phyloP scores from a whole-genome alignment of 2,329 filamentous ascomycete genomes.

The Xylaria sp. region DNA sequence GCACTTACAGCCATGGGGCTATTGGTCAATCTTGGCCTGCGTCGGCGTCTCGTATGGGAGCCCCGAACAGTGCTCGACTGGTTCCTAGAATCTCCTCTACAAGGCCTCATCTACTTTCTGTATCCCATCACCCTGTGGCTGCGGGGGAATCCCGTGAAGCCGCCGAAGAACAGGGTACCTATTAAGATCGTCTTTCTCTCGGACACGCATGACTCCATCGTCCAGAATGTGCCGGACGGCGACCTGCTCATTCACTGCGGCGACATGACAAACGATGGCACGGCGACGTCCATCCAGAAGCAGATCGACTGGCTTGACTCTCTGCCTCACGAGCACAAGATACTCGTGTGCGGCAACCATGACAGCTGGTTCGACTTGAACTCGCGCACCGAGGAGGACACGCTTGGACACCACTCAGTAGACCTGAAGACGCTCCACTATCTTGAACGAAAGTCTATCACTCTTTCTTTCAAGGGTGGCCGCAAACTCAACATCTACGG shows the following conservation, averaged over 20 bases:
- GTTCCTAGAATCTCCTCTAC: constrained; percentile 74
- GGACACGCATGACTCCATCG: constrained; percentile 80
- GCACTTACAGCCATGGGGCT: constrained; percentile 54
- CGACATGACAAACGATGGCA: constrained; percentile 81
- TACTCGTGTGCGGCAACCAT: constrained; percentile 88
- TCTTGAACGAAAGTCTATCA: constrained; percentile 74
- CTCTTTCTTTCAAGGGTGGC: constrained; percentile 68
- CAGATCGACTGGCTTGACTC: constrained; percentile 83
- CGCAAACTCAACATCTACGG: constrained; percentile 79
- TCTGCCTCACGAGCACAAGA: constrained; percentile 80
- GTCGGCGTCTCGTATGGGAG: constrained; percentile 60
- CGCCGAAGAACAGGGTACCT: constrained; percentile 63
- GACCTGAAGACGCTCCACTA: constrained; percentile 78
- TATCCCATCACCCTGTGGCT: constrained; percentile 74
- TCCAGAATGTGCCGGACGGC: constrained; percentile 73
- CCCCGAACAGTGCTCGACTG: constrained; percentile 67
- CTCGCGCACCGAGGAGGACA: constrained; percentile 67
- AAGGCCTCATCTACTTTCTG: constrained; percentile 68
- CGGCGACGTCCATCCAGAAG: constrained; percentile 77
- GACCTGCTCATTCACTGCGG: constrained; percentile 92
- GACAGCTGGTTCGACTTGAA: constrained; percentile 83
- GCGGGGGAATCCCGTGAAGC: constrained; percentile 71
- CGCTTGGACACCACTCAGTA: constrained; percentile 61
- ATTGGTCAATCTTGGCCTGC: constrained; percentile 58
- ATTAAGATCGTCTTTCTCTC: constrained; percentile 88